A percentile compares a stretch with the other conserved stretches of the same genome.
Evolutionary conservation across 306 rosid species (phyloP).

Genomic region (Mimosa pudica): DNA sequence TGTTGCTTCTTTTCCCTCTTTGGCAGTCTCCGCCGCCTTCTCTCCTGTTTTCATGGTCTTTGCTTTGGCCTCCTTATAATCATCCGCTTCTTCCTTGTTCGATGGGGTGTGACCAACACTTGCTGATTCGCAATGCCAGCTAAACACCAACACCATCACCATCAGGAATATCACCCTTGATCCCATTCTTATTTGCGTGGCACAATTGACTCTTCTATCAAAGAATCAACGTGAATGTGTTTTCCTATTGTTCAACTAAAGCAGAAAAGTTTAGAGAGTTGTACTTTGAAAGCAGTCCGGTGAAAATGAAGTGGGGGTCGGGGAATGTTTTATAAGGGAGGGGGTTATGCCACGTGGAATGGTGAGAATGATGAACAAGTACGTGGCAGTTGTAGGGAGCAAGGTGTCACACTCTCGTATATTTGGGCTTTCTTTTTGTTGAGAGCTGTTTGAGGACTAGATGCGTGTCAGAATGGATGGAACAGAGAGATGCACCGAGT

Average conservation of each 20-base stretch:
- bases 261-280: not conserved
- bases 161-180: slow-evolving; percentile 34
- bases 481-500: not conserved
- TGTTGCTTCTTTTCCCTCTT: slow-evolving; percentile 47
- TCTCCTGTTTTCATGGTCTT: slow-evolving; percentile 27
- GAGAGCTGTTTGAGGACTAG: not conserved
- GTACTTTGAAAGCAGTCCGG: not conserved
- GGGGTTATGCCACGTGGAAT: slow-evolving; percentile 1
- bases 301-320: not conserved
- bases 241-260: too few relatives aligned
- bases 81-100: slow-evolving; percentile 46
- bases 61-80: slow-evolving; percentile 42
- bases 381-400: slow-evolving; percentile 8
- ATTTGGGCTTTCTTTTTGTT: not conserved
- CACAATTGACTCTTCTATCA: not conserved
- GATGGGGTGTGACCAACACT: slow-evolving; percentile 19
- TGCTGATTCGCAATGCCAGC: slow-evolving; percentile 33
- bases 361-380: not conserved
- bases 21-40: slow-evolving; percentile 44
- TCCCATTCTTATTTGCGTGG: slow-evolving; percentile 40
- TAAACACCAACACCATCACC: slow-evolving; percentile 12
- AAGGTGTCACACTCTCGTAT: not conserved
- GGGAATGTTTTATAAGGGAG: not conserved
- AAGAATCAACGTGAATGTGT: not conserved
- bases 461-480: slow-evolving; percentile 9